Base-by-base conservation (phyloP, 139 green algal genomes). In the Penium margaritaceum region DNA sequence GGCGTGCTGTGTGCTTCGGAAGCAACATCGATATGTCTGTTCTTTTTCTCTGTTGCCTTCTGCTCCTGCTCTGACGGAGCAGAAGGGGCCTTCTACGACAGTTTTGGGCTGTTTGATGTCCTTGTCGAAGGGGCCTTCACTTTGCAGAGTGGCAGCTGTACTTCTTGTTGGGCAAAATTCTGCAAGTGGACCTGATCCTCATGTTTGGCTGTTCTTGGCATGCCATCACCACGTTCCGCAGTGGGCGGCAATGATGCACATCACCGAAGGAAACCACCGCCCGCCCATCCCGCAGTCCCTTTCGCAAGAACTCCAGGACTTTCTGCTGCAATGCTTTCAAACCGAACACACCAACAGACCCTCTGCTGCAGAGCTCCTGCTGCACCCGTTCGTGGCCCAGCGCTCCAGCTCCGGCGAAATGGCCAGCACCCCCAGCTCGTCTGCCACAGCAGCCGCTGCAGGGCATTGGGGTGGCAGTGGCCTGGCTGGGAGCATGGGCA, bases 321-420 rank as follows among this genome's bases (percentile, higher is more conserved):
- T 97, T 75, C 77, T 97, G 43, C 82, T 85, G 51, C 81, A 91
- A 3, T 97, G 92, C 82, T 96, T 96, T 12, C 30, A 81, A 5
- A 69, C 29, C 37, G 37, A 70, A 30, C 38, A 30, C 5, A 32
- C 5, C 5, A 30, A 70, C 32, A 30, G 66, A 12, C 66, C 66
- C 41, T 34, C 37, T 34, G 66, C 39, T 21, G 36, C 21, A 6
- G 66, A 69, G 33, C 66, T 74, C 33, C 66, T 74, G 37, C 6
- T 68, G 6, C 43, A 74, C 53, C 66, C 66, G 7, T 74, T 74
- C 70, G 32, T 74, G 17, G 14, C 14, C 27, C 30, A 29, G 12
- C 30, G 55, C 9, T 29, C 35, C 9, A 36, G 12, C 9, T 29
- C 46, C 19, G 46, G 21, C 19, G 19, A 57, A 57, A 57, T 57